Base-by-base conservation (phyloP, 129 eudicot genomes). In the Deinandra increscens region DNA sequence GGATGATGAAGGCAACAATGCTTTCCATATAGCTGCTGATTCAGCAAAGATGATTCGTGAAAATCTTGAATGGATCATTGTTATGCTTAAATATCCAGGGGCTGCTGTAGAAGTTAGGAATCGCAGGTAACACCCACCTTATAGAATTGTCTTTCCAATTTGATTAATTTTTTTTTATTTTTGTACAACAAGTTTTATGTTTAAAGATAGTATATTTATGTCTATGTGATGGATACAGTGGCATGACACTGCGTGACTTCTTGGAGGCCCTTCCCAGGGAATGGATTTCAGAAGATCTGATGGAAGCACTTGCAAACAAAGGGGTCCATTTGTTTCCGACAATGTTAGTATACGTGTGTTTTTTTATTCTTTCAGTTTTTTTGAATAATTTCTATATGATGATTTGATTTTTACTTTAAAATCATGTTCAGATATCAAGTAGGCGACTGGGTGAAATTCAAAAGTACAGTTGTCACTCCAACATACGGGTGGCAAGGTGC, bases 1-100 rank as follows among this genome's bases (percentile, higher is more conserved):
- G 98, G 97, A 93, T 81, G 98, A 93, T 81, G 98, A 93, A 75
- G 98, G 97, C 59, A 86, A 93, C 69, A 89, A 93, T 82, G 98
- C 98, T 78, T 93, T 89, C 70, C 98, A 93, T 81, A 89, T 93
- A 79, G 98, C 98, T 64, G 98, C 98, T 81, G 95, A 84, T 68
- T 81, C 95, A 54, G 95, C 98, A 67, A 93, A 87, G 73, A 93
- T 87, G 97, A 86, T 93, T 45, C 92, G 98, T 55, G 97, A 93
- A 81, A 93, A 89, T 83, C 86, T 93, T 41, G 90, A 89, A 33
- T 93, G 99, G 97, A 83, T 89, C 73, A 75, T 83, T 63, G 78
- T 81, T 50, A 93, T 93, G 98, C 96, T 93, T 46, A 87, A 78
- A 74, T 84, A 84, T 85, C 92, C 95, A 8, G 91, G 91, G 55